Evolutionary conservation across 2,329 filamentous ascomycete species (phyloP).

Genomic region (Alternaria conjuncta): DNA sequence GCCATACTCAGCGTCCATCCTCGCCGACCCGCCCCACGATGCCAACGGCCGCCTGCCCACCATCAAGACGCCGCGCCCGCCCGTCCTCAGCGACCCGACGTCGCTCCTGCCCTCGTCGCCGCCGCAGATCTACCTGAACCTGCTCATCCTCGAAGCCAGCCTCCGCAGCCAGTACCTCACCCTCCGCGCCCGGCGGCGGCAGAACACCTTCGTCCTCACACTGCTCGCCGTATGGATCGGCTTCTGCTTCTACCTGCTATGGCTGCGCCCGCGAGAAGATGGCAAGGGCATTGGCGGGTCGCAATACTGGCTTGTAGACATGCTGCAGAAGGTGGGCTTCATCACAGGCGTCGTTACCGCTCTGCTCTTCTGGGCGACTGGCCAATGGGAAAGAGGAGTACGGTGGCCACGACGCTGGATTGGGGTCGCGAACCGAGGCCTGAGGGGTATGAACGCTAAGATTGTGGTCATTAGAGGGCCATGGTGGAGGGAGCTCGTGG

Average conservation of each 20-base stretch:
- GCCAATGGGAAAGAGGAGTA: constrained; percentile 94
- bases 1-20: constrained; percentile 20
- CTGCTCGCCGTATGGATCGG: constrained; percentile 80
- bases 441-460: constrained; percentile 94
- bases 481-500: constrained; percentile 79
- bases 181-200: constrained; percentile 82
- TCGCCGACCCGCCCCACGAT: constrained; percentile 29
- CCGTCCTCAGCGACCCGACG: constrained; percentile 69
- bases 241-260: constrained; percentile 88
- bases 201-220: constrained; percentile 90
- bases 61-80: constrained; percentile 45
- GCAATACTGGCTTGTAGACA: constrained; percentile 95
- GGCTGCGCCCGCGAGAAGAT: constrained; percentile 95
- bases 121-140: constrained; percentile 96
- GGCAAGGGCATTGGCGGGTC: constrained; percentile 88
- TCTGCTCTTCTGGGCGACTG: constrained; percentile 88
- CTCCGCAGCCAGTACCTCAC: constrained; percentile 92
- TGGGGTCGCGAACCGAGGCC: constrained; percentile 83
- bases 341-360: constrained; percentile 89
- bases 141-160: constrained; percentile 94
- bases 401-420: constrained; percentile 95
- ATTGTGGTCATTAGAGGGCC: constrained; percentile 85
- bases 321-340: constrained; percentile 86
- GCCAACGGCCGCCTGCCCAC: constrained; percentile 50
- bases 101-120: constrained; percentile 86